Base-by-base conservation (phyloP, 164 flowering plant species). In the Vitis riparia region DNA sequence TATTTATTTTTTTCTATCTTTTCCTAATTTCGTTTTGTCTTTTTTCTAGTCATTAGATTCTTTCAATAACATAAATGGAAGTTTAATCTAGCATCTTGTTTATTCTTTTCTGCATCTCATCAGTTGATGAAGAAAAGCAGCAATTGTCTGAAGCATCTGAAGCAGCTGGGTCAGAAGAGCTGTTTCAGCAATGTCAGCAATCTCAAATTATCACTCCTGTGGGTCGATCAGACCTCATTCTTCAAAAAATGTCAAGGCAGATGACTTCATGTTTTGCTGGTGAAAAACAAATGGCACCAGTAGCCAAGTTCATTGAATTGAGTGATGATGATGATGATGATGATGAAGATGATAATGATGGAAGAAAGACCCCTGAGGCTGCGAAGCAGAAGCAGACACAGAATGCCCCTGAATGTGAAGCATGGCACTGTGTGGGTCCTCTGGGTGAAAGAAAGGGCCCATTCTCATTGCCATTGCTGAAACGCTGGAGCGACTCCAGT, bases 351-450 rank as follows among this genome's bases (percentile, higher is more conserved):
- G 51, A 37, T 3, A 37, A 37, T n/a, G 16, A 14, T 13, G 50
- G 65, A 53, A 62, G 51, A 50, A 47, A 61, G 27, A 23, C 27
- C 27, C 27, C 27, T 23, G 27, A 23, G 27, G 27, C 27, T 23
- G 27, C 27, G 1, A 23, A 23, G 27, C 27, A 23, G 2, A 23
- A 23, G 27, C 27, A 48, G 27, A 49, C 11, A 48, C 47, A 7
- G 5, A 66, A 57, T 5, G 64, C 69, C 51, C 65, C 65, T 14
- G 69, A 68, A 17, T 69, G 57, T 2, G 9, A n/a, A 11, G 64
- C 71, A 15, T 82, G 82, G 83, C 71, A 80, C 30, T 80, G 77
- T 19, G 13, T 57, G 6, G 82, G 80, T 63, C 84, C 83, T 2
- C 27, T 16, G 83, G 27, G 81, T 47, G 47, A 53, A 3, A 23